Conservation (phyloP, 371 early-diverging fungal species). For the Apophysomyces trapeziformis region DNA sequence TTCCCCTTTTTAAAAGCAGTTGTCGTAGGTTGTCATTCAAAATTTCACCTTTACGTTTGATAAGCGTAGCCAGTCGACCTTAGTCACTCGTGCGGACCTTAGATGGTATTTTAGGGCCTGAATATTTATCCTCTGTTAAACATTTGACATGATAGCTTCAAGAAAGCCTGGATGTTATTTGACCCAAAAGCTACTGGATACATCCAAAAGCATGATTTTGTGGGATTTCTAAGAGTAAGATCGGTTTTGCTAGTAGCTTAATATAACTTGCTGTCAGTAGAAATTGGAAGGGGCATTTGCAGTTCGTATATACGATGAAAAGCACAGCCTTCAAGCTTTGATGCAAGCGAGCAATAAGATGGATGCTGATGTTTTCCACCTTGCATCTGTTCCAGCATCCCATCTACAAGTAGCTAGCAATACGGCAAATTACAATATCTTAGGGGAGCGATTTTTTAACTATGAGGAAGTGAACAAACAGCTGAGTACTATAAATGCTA, state of each 20-base stretch:
- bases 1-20: too few relatives aligned
- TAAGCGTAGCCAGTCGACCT: slow-evolving; percentile 48
- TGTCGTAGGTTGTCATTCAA: slow-evolving; percentile 49
- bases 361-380: slow-evolving; percentile 27
- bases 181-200: slow-evolving; percentile 59
- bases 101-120: slow-evolving; percentile 29
- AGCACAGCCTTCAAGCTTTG: slow-evolving; percentile 37
- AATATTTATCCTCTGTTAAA: not conserved
- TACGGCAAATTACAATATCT: slow-evolving; percentile 14
- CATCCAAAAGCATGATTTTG: slow-evolving; percentile 42
- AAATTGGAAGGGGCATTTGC: slow-evolving; percentile 48
- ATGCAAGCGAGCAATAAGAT: slow-evolving; percentile 32
- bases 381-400: slow-evolving; percentile 22
- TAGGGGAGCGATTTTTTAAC: slow-evolving; percentile 36
- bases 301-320: slow-evolving; percentile 43
- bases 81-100: slow-evolving; percentile 56
- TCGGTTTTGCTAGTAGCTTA: not conserved
- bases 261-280: slow-evolving; percentile 18
- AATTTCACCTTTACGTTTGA: slow-evolving; percentile 63
- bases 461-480: slow-evolving; percentile 29
- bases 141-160: slow-evolving; percentile 32
- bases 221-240: slow-evolving; percentile 43
- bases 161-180: slow-evolving; percentile 49
- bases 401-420: not conserved
- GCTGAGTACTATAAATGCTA: slow-evolving; percentile 41